Conservation (phyloP, 768 basidiomycete species). For the Lentinula lateritia region DNA sequence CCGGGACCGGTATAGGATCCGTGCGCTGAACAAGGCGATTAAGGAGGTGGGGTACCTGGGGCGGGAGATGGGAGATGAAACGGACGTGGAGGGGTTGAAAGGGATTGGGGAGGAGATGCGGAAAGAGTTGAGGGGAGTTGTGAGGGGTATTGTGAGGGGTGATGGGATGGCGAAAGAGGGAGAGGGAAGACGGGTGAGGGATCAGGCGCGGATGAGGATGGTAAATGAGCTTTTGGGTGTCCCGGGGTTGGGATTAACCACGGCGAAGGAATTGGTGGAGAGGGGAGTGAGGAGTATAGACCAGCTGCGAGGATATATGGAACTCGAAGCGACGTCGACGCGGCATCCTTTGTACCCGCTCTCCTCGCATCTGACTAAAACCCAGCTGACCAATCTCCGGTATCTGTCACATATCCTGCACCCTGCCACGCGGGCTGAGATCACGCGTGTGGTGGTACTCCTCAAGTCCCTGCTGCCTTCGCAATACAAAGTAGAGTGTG, state of each 20-base stretch:
- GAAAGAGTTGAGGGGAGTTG: not conserved
- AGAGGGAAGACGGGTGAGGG: not conserved
- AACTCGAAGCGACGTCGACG: not conserved
- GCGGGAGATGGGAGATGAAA: not conserved
- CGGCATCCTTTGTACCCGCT: not conserved
- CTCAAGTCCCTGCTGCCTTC: not conserved
- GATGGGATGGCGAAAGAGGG: not conserved
- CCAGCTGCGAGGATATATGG: not conserved
- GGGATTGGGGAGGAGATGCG: not conserved
- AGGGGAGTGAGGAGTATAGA: not conserved
- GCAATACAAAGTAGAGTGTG: not conserved
- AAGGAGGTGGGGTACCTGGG: not conserved
- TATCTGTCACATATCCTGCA: not conserved
- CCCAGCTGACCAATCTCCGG: not conserved
- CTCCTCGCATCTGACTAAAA: not conserved
- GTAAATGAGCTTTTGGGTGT: not conserved
- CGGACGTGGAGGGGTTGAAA: not conserved
- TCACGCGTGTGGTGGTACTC: not conserved
- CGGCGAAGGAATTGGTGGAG: not conserved
- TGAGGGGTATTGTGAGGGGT: not conserved
- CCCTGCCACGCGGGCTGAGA: not conserved
- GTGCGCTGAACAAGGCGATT: constrained; percentile 1
- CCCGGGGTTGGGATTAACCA: not conserved
- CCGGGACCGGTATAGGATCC: not conserved
- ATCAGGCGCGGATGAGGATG: not conserved